A percentile compares a stretch with the other conserved stretches of the same genome.
Evolutionary conservation across 176 grass and related monocot genomes (phyloP).

Genomic region (Hsuehochloa calcarea): DNA sequence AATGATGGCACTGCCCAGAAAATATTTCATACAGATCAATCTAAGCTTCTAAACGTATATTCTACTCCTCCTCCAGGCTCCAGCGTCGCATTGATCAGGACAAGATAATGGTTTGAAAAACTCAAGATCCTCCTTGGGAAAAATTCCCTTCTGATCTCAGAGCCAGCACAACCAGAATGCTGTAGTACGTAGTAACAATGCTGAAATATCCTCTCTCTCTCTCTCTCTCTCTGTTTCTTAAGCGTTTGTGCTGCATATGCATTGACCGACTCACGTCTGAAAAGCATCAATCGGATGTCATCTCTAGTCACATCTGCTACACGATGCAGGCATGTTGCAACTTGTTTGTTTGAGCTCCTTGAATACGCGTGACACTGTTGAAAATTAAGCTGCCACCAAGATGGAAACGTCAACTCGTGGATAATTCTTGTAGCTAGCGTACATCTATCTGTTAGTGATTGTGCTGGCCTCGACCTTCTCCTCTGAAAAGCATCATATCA

Average conservation of each 20-base stretch:
- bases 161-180: neutral
- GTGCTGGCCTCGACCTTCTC: neutral
- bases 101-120: neutral
- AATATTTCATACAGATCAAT: neutral
- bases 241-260: neutral
- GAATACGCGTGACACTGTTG: neutral
- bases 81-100: neutral
- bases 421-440: neutral
- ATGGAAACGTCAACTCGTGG: neutral
- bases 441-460: neutral
- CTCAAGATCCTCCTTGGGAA: neutral
- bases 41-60: neutral
- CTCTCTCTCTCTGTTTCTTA: no score
- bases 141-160: neutral
- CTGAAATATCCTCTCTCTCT: no score
- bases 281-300: neutral
- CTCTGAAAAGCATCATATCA: neutral
- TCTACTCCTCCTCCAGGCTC: neutral
- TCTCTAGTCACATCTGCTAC: neutral
- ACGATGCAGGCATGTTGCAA: neutral
- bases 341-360: neutral
- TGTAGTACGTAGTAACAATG: neutral
- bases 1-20: neutral
- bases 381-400: neutral
- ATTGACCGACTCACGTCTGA: neutral